Conservation (phyloP, 495 filamentous ascomycete genomes). For the Hyaloscypha hepaticicola region DNA sequence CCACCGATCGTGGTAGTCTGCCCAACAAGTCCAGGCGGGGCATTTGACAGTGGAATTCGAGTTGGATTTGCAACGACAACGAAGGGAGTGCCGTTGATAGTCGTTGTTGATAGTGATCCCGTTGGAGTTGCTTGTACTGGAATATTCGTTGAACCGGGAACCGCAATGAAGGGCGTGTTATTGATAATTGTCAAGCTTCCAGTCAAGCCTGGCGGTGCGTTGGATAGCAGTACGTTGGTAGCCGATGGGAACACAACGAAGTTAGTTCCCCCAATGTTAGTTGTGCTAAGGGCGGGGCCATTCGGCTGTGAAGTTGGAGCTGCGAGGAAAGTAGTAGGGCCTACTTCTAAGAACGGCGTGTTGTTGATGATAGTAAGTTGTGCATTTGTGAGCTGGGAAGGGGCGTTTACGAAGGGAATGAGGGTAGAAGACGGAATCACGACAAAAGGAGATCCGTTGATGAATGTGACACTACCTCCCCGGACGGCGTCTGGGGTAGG, state of each 20-base stretch:
- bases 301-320: background rate
- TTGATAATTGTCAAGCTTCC: constrained; percentile 13
- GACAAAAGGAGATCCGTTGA: background rate
- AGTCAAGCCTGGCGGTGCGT: constrained; percentile 5
- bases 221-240: constrained; percentile 12
- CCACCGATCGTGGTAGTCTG: background rate
- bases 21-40: background rate
- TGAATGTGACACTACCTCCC: background rate
- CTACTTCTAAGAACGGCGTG: background rate
- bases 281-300: background rate
- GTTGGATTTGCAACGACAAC: background rate
- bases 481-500: background rate
- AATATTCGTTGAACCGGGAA: constrained; percentile 15
- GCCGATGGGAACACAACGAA: constrained; percentile 6
- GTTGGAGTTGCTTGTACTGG: constrained; percentile 3
- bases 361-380: background rate
- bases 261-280: constrained; percentile 5
- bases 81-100: constrained; percentile 3
- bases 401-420: background rate
- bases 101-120: background rate
- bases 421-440: background rate
- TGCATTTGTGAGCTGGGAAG: background rate
- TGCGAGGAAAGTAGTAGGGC: background rate
- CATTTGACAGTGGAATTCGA: background rate
- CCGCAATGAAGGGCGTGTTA: constrained; percentile 10